Base-by-base conservation (phyloP, 352 stramenopile genomes). In the Blastocystis hominis region DNA sequence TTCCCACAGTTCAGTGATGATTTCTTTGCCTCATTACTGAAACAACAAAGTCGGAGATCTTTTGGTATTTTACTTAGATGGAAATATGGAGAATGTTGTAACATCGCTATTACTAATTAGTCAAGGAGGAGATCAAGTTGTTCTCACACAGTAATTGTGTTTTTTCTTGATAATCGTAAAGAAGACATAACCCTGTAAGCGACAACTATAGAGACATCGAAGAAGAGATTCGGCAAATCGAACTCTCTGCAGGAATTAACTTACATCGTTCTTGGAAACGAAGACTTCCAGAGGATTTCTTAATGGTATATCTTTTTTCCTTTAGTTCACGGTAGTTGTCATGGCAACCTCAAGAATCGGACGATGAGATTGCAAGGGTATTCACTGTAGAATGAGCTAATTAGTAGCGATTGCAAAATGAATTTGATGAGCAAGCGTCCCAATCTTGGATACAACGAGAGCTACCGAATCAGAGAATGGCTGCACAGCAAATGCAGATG, bases 381-480 rank as follows among this genome's bases (percentile, higher is more conserved):
- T 38, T 17, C 17, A 4, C 0, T 47, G 17, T 38, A 2, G 30
- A 38, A 63, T 24, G 13, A 47, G 20, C n/a, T 50, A 10, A 69
- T n/a, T 2, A 44, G 20, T 84, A 84, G 72, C 9, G n/a, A 46
- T 68, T 84, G 46, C 72, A 84, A 30, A 84, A 84, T 15, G 47
- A 84, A 44, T 84, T 69, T 47, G 72, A 84, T 24, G 72, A 84
- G 38, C 72, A 84, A 46, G 72, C 72, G 10, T 68, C 72, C 15
- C 17, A 84, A 34, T 53, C 34, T 66, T 30, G 20, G 30, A n/a
- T 68, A 17, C 50, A 53, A 36, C 62, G 20, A 66, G 36, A 46
- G 38, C 50, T n/a, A 38, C 46, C 17, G 46, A 24, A 80, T 50
- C 64, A 54, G 17, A 24, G 34, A 63, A 30, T 30, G 24, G 24